Evolutionary conservation across 257 asterid species (phyloP).

Genomic region (Penstemon newberryi): DNA sequence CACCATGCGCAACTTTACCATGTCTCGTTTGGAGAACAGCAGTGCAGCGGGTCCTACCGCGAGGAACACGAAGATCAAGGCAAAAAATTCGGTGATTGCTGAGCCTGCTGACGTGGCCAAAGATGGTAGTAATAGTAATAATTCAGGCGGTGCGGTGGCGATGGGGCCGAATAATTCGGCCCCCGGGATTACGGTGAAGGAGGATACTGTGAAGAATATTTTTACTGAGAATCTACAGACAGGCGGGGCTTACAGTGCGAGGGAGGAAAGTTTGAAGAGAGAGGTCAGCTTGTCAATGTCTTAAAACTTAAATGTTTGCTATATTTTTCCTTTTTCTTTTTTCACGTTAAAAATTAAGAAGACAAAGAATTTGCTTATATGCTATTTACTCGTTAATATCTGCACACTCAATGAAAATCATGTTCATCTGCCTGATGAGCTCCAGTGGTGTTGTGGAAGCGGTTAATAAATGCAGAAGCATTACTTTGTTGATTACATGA

Average conservation of each 20-base stretch:
- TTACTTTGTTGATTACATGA: background rate
- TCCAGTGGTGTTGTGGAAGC: constrained; percentile 3
- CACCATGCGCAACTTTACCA: constrained; percentile 85
- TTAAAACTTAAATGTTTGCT: constrained; percentile 8
- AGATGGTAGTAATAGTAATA: constrained; percentile 45
- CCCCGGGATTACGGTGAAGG: constrained; percentile 70
- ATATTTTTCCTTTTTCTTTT: background rate
- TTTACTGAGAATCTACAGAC: constrained; percentile 84
- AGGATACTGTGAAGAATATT: constrained; percentile 62
- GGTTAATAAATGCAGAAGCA: constrained; percentile 4
- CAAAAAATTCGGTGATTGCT: constrained; percentile 61
- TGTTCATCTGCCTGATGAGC: background rate
- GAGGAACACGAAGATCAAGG: constrained; percentile 74
- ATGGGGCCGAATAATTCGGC: constrained; percentile 45
- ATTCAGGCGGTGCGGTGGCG: constrained; percentile 47
- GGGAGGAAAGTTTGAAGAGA: constrained; percentile 90
- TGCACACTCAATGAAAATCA: too few relatives aligned
- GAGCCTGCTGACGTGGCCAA: constrained; percentile 64
- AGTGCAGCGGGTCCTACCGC: constrained; percentile 34
- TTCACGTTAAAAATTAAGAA: too few relatives aligned
- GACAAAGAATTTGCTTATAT: too few relatives aligned
- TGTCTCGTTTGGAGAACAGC: constrained; percentile 73
- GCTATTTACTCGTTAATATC: too few relatives aligned
- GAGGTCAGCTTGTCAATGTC: constrained; percentile 55
- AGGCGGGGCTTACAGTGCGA: constrained; percentile 92